Evolutionary conservation across 2,329 filamentous ascomycete genomes (phyloP), one percentile per base, ranked within the genome.

Genomic region (Nemania abortiva): DNA sequence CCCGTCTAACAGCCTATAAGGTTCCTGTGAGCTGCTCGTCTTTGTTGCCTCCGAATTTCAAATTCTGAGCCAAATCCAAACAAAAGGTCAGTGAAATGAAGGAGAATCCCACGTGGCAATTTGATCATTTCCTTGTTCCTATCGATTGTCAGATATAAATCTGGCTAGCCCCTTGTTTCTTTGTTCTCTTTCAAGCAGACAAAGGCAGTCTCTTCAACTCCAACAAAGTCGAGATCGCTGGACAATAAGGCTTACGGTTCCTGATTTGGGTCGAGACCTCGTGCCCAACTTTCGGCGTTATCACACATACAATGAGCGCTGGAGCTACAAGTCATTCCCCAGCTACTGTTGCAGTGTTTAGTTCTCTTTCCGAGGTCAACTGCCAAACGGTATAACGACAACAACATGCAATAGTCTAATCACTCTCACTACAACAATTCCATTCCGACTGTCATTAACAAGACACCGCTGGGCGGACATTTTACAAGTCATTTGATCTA

Each of bases 1-100:
- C 52, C 63, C 53, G 39, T 69, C 42, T 45, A n/a, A 66, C 64
- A 50, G 20, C 68, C 62, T 72, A 73, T 73, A 74, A 47, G 61
- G 47, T 62, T 61, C 18, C 52, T 42, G n/a, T 60, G 52, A 53
- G 24, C 49, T 54, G 24, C 22, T 22, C 11, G 24, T 27, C 13
- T 63, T 45, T 73, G 61, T 69, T 31, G 50, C 50, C 9, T 29
- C 50, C 18, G 11, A 7, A 29, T n/a, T 11, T 53, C 54, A 6
- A 61, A 15, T 31, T 50, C 24, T 64, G 45, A 68, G 24, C 54
- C 54, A 42, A 63, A 29, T 53, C 13, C 18, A 65, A 39, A 68
- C 31, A 50, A 63, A 70, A 70, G 69, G 69, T 70, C n/a, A 57
- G 69, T 68, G 11, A 50, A 56, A 29, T 42, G 10, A 37, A 29